These are phyloP conservation scores for Kurtzmaniella fragi DNA, from an alignment of 805 yeast species.

Conservation along the genomic window DNA sequence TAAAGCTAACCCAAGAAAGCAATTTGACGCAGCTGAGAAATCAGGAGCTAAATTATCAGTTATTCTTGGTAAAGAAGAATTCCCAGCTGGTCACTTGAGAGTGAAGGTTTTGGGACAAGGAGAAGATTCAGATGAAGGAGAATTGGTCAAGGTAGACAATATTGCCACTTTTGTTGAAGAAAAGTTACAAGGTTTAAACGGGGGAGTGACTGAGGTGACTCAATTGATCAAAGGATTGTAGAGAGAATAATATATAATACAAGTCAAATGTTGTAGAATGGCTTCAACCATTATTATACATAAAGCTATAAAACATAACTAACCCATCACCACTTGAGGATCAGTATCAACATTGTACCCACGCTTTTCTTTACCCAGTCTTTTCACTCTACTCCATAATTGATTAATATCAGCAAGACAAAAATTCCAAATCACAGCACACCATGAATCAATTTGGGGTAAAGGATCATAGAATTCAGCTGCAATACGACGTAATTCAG, in stretches of 20 bases:
- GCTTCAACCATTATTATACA: not conserved
- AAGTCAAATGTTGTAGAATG: constrained; percentile 2
- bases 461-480: constrained; percentile 76
- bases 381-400: constrained; percentile 78
- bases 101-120: constrained; percentile 88
- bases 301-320: no score
- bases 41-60: constrained; percentile 88
- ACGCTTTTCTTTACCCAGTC: constrained; percentile 39
- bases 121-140: constrained; percentile 81
- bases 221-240: constrained; percentile 56
- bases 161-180: constrained; percentile 45
- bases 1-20: constrained; percentile 92
- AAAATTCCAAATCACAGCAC: constrained; percentile 68
- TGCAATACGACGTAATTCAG: constrained; percentile 60
- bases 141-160: constrained; percentile 57
- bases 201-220: constrained; percentile 60
- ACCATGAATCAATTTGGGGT: constrained; percentile 77
- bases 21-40: constrained; percentile 96
- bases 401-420: constrained; percentile 61
- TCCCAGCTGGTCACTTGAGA: constrained; percentile 71
- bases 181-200: constrained; percentile 35
- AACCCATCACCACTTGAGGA: not conserved
- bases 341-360: constrained; percentile 22
- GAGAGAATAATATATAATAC: constrained; percentile 4
- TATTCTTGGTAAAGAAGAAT: constrained; percentile 94